Conservation (phyloP, 208 protist genomes). For the Naegleria fowleri region DNA sequence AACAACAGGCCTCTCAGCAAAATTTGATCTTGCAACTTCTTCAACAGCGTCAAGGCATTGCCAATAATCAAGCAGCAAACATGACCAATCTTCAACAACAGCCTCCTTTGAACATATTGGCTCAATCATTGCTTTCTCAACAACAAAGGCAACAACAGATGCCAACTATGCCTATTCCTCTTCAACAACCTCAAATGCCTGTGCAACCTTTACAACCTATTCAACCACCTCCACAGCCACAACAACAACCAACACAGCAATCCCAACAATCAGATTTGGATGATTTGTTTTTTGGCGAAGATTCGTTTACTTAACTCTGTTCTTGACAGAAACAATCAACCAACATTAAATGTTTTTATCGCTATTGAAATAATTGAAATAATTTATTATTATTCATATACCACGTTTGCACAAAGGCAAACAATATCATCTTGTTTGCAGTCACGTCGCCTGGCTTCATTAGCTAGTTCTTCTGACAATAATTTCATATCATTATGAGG, state of each 20-base stretch:
- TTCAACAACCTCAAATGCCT: background rate
- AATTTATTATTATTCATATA: background rate
- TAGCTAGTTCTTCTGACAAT: background rate
- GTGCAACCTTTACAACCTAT: background rate
- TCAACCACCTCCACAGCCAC: background rate
- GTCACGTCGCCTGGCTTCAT: background rate
- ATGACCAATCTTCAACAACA: background rate
- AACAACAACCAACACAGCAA: background rate
- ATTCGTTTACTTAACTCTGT: background rate
- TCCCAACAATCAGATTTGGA: background rate
- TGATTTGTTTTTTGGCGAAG: background rate
- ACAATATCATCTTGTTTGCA: background rate
- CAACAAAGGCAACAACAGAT: background rate
- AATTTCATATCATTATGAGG: background rate
- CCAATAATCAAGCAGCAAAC: background rate
- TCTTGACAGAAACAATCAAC: too few relatives aligned
- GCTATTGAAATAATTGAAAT: too few relatives aligned
- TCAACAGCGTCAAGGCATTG: background rate
- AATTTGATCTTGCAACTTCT: background rate
- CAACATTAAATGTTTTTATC: too few relatives aligned
- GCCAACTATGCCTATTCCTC: background rate
- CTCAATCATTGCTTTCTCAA: too few relatives aligned
- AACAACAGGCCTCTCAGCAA: background rate
- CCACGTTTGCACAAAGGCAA: background rate
- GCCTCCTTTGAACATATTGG: too few relatives aligned